Percentiles rank a stretch among this genome's conserved stretches.
Conservation (phyloP, 2,329 filamentous ascomycete species). For the Neofusicoccum sp. region DNA sequence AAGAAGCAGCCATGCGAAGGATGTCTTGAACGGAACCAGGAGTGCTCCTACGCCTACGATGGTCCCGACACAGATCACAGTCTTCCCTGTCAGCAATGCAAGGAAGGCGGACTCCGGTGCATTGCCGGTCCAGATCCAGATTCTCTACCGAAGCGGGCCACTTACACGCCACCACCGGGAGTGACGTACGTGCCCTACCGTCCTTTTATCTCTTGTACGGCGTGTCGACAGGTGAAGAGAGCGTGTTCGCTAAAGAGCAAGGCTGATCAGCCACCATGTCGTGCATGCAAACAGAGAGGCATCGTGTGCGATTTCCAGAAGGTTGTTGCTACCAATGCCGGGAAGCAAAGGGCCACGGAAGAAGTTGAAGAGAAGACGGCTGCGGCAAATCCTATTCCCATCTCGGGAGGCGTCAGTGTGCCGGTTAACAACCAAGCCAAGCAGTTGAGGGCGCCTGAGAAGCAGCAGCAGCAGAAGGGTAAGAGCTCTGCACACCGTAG, state of each 20-base stretch:
- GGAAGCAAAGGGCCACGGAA: not conserved
- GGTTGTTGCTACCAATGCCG: not conserved
- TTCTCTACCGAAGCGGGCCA: not conserved
- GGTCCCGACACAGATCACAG: not conserved
- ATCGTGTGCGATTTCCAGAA: conserved; percentile 33
- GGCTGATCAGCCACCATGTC: conserved; percentile 32
- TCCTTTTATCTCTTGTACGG: conserved; percentile 24
- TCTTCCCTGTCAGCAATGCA: not conserved
- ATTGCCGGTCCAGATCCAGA: not conserved
- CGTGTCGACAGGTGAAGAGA: conserved; percentile 30
- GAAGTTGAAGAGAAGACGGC: not conserved
- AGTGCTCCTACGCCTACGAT: not conserved
- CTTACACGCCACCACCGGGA: conserved; percentile 10
- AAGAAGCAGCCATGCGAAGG: conserved; percentile 34
- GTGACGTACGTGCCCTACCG: not conserved
- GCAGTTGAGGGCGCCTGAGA: not conserved
- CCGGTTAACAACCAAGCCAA: too few species aligned
- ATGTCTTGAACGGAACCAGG: not conserved
- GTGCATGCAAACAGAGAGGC: conserved; percentile 27
- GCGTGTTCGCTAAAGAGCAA: conserved; percentile 33
- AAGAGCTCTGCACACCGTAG: not conserved
- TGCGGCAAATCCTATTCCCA: not conserved
- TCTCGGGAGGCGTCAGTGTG: too few species aligned
- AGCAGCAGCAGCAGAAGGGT: not conserved
- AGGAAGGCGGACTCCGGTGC: not conserved